A percentile compares a stretch with the other conserved stretches of the same genome.
phyloP scores from a whole-genome alignment of 805 yeast genomes.

The Candida methanosorbosa region DNA sequence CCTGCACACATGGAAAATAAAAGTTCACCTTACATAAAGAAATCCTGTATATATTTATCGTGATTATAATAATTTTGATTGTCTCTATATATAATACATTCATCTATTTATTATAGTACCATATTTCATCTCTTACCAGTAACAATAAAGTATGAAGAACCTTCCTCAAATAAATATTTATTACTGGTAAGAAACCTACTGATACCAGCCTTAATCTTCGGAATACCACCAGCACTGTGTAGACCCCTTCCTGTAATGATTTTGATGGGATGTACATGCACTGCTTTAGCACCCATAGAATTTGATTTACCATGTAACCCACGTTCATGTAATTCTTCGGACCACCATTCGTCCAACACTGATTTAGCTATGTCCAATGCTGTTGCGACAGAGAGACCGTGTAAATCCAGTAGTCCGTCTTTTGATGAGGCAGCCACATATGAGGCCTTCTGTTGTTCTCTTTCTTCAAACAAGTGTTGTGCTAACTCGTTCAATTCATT shows the following conservation, averaged over 20 bases:
- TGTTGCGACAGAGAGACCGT: constrained; percentile 37
- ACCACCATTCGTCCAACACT: constrained; percentile 55
- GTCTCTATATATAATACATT: constrained; percentile 1
- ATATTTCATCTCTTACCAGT: constrained; percentile 26
- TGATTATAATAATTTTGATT: too few species aligned
- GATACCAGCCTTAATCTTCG: constrained; percentile 39
- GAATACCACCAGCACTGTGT: constrained; percentile 52
- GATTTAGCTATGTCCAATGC: constrained; percentile 32
- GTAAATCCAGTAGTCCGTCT: constrained; percentile 36
- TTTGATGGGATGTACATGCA: constrained; percentile 32
- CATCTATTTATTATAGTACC: not conserved
- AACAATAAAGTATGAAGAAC: constrained; percentile 32
- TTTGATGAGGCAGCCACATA: not conserved
- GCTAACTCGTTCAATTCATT: constrained; percentile 6
- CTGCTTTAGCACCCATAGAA: constrained; percentile 27
- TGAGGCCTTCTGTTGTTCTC: too few species aligned
- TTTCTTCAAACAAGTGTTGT: constrained; percentile 8
- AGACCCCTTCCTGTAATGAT: constrained; percentile 65
- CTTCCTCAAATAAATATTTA: constrained; percentile 38
- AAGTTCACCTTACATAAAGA: too few species aligned
- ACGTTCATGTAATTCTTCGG: constrained; percentile 37
- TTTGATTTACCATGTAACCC: constrained; percentile 29
- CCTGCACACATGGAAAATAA: too few species aligned
- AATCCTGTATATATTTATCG: not conserved
- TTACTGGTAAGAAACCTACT: constrained; percentile 26